Evolutionary conservation across 805 yeast species (phyloP).

Genomic region (Millerozyma miso): DNA sequence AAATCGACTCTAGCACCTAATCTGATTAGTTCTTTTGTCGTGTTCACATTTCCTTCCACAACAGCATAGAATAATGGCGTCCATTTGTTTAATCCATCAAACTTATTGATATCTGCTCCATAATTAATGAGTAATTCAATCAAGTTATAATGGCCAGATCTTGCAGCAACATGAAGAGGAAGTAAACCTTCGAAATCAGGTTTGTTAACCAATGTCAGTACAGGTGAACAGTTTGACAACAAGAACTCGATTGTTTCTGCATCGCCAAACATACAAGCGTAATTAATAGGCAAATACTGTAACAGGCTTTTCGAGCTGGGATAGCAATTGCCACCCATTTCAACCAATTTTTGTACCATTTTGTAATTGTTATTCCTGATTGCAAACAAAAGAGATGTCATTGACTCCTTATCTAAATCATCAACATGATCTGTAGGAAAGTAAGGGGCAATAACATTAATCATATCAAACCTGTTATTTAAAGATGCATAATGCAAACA

Average conservation of each 20-base stretch:
- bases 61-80: conserved; percentile 90
- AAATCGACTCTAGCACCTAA: conserved; percentile 67
- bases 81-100: conserved; percentile 89
- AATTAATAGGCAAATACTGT: conserved; percentile 71
- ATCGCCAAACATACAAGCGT: conserved; percentile 86
- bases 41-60: conserved; percentile 70
- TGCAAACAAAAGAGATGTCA: conserved; percentile 79
- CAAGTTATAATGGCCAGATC: conserved; percentile 70
- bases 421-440: conserved; percentile 39
- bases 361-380: conserved; percentile 62
- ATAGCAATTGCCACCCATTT: conserved; percentile 31
- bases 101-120: conserved; percentile 69
- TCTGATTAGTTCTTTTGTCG: conserved; percentile 66
- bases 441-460: conserved; percentile 38
- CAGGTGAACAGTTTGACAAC: conserved; percentile 36
- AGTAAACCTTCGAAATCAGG: conserved; percentile 83
- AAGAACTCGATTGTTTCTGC: conserved; percentile 63
- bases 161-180: conserved; percentile 84
- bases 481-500: conserved; percentile 86
- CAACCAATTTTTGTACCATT: conserved; percentile 27
- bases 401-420: conserved; percentile 64
- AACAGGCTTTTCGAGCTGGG: conserved; percentile 50
- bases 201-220: conserved; percentile 36
- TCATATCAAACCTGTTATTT: conserved; percentile 42
- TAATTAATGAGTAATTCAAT: conserved; percentile 65